Evolutionary conservation across 176 grass and related monocot species (phyloP).

Genomic region (Elaeis guineensis): DNA sequence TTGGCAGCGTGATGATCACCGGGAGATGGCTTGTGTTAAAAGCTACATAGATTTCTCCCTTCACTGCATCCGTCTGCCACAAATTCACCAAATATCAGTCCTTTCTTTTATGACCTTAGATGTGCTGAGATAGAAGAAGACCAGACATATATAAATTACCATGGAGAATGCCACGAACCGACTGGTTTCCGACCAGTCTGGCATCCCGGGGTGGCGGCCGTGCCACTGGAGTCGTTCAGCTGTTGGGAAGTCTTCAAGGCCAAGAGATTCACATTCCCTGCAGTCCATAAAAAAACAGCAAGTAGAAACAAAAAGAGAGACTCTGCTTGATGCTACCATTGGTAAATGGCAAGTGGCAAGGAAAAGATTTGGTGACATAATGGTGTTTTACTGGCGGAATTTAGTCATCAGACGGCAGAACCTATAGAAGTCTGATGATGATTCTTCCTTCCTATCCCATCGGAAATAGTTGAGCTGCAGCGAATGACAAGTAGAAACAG

Average conservation of each 20-base stretch:
- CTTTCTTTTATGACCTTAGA: not conserved
- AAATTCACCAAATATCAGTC: not conserved
- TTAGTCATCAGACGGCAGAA: conserved; percentile 67
- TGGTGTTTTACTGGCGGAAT: conserved; percentile 55
- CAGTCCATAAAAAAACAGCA: not conserved
- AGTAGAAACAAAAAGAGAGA: not conserved
- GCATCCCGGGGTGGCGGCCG: conserved; percentile 53
- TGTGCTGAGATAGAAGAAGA: no score
- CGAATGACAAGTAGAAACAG: not conserved
- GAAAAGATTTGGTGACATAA: not conserved
- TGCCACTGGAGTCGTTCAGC: conserved; percentile 66
- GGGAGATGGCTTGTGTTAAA: conserved; percentile 83
- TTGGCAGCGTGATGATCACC: conserved; percentile 35
- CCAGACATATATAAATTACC: conserved; percentile 19
- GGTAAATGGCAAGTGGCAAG: not conserved
- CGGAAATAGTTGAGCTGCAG: conserved; percentile 84
- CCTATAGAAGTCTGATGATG: conserved; percentile 51
- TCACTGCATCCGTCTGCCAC: conserved; percentile 44
- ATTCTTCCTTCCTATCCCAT: conserved; percentile 76
- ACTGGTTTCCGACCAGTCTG: conserved; percentile 69
- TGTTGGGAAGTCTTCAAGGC: conserved; percentile 77
- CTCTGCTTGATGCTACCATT: not conserved
- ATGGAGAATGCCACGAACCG: conserved; percentile 83
- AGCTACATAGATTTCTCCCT: conserved; percentile 78
- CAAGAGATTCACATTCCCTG: conserved; percentile 64